phyloP scores from a whole-genome alignment of 768 basidiomycete species.

The Leccinum obscurum region DNA sequence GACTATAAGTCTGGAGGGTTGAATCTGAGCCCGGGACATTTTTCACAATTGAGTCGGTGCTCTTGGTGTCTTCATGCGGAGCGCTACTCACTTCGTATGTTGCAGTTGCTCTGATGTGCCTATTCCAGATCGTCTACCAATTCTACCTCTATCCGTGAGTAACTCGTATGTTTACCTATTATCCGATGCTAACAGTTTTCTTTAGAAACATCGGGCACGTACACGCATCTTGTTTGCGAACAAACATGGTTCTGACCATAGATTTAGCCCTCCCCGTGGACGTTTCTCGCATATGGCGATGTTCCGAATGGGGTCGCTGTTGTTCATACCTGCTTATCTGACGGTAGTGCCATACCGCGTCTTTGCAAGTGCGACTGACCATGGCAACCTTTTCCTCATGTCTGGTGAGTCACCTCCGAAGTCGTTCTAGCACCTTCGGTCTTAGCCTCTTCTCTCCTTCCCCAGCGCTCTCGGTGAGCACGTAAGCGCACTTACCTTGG shows the following conservation, averaged over 20 bases:
- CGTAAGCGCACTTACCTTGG: slow-evolving; percentile 48
- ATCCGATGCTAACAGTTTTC: background rate
- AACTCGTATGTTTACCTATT: background rate
- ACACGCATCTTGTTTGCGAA: background rate
- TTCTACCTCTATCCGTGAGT: slow-evolving; percentile 88
- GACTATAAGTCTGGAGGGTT: slow-evolving; percentile 86
- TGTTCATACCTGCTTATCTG: slow-evolving; percentile 91
- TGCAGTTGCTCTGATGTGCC: slow-evolving; percentile 89
- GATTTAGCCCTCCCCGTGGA: slow-evolving; percentile 68
- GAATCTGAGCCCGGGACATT: slow-evolving; percentile 87
- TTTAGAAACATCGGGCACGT: slow-evolving; percentile 65
- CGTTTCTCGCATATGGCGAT: slow-evolving; percentile 84
- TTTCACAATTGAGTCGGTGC: slow-evolving; percentile 80
- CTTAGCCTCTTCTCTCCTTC: slow-evolving; percentile 9
- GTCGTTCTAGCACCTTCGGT: background rate
- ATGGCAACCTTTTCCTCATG: slow-evolving; percentile 83
- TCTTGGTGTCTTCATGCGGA: slow-evolving; percentile 1
- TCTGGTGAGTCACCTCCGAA: slow-evolving; percentile 47
- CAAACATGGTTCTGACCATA: slow-evolving; percentile 9
- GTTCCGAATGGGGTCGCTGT: slow-evolving; percentile 83
- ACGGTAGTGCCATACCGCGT: slow-evolving; percentile 71
- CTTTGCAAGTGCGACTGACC: slow-evolving; percentile 67
- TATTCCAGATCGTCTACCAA: slow-evolving; percentile 91
- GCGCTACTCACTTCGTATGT: slow-evolving; percentile 3
- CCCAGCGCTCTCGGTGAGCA: slow-evolving; percentile 73